Base-by-base conservation (phyloP, 2,329 filamentous ascomycete species). In the Setomelanomma holmii region DNA sequence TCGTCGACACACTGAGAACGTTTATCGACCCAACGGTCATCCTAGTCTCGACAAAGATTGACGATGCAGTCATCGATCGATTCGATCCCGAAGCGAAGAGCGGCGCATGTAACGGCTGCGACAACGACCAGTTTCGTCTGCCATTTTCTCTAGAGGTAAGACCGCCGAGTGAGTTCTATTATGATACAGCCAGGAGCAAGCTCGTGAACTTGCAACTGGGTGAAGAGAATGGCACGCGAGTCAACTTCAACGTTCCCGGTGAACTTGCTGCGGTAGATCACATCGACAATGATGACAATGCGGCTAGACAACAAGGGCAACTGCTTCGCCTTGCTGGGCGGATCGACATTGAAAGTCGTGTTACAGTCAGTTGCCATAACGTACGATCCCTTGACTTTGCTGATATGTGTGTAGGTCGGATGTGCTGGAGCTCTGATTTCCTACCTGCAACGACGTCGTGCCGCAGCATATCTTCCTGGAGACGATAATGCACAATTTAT, bases 371-470 rank as follows among this genome's bases (percentile, higher is more conserved):
- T 3, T 11, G 12, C 17, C 4, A 6, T 10, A 3, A 30, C 14
- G 10, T 10, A 6, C 27, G 27, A n/a, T n/a, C 27, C 3, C 10
- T 6, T 34, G 38, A 11, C 11, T 7, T 6, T 1, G 17, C 49
- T 58, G 38, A 67, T n/a, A 44, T 5, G 49, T 49, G 7, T 4
- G n/a, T 50, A 87, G 78, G 79, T 96, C 41, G 90, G 91, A 3
- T 98, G 95, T 74, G 89, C 89, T 21, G 91, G 93, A n/a, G 93
- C 93, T 21, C 77, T 98, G 2, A 76, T 98, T n/a, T 83, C 84
- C 4, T 90, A 96, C 59, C 74, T 97, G 20, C 86, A 91, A 63
- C 86, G 90, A 45, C 83, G 86, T 61, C 82, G 82, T 67, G 83
- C 86, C 34, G 81, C 84, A 2, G 82, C 85, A 30, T 88, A 86